Evolutionary conservation across 495 filamentous ascomycete genomes (phyloP).

Genomic region (Beverwykella pulmonaria): DNA sequence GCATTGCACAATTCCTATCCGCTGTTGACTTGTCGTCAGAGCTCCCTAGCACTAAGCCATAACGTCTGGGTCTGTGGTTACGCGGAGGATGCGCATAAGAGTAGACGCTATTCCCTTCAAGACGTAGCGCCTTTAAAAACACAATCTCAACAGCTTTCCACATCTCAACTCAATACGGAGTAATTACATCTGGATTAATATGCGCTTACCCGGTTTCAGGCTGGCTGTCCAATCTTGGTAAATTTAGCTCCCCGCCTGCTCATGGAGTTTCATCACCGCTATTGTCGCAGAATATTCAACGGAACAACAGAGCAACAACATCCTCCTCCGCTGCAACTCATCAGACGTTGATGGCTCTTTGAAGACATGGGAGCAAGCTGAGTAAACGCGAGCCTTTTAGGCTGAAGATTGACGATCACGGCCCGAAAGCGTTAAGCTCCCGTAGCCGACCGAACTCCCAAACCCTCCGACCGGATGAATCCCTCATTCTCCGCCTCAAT

Average conservation of each 20-base stretch:
- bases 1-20: neutral
- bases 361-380: neutral
- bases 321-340: neutral
- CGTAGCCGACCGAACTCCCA: slow-evolving; percentile 13
- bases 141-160: neutral
- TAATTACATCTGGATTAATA: neutral
- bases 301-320: neutral
- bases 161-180: neutral
- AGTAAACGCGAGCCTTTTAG: slow-evolving; percentile 17
- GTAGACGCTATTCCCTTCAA: neutral
- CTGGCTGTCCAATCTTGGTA: neutral
- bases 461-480: slow-evolving; percentile 7
- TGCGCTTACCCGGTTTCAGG: neutral
- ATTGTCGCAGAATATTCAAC: neutral
- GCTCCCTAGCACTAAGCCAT: neutral
- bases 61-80: neutral
- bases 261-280: neutral
- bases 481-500: slow-evolving; percentile 23
- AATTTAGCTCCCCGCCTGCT: neutral
- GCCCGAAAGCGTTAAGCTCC: slow-evolving; percentile 18
- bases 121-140: neutral
- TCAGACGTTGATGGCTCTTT: neutral
- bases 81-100: neutral
- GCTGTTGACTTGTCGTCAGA: neutral
- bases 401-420: slow-evolving; percentile 23